These are phyloP conservation scores for Beauveria medogensis DNA, from an alignment of 2,329 filamentous ascomycete species.

Conservation along the genomic window DNA sequence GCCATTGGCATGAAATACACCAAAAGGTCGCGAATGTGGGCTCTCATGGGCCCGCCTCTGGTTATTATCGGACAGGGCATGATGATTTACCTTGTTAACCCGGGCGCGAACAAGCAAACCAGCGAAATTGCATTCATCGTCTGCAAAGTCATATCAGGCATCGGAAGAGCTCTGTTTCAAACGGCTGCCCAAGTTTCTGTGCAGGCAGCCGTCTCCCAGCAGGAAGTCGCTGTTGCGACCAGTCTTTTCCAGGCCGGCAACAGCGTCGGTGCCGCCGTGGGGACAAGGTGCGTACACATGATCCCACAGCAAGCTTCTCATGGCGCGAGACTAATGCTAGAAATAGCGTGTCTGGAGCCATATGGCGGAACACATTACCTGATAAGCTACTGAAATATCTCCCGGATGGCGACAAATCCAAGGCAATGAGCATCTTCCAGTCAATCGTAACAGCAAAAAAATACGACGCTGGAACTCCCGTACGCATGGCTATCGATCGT, in stretches of 20 bases:
- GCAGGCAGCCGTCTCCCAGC: conserved; percentile 24
- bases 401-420: conserved; percentile 14
- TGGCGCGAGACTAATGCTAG: not conserved
- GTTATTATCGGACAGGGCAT: conserved; percentile 27
- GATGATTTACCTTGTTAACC: conserved; percentile 23
- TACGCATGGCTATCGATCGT: conserved; percentile 14
- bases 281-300: conserved; percentile 19
- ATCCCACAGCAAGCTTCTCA: not conserved
- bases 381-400: conserved; percentile 20
- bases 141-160: conserved; percentile 25
- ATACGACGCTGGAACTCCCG: conserved; percentile 1
- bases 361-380: conserved; percentile 25
- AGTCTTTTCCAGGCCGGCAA: conserved; percentile 28
- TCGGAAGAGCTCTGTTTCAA: conserved; percentile 28
- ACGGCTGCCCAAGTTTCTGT: conserved; percentile 25
- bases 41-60: conserved; percentile 24
- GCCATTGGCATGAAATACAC: conserved; percentile 29
- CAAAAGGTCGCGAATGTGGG: conserved; percentile 26
- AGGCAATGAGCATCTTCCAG: conserved; percentile 16
- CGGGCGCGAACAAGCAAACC: conserved; percentile 17
- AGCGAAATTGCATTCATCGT: conserved; percentile 28
- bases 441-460: conserved; percentile 19
- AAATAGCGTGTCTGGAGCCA: conserved; percentile 26
- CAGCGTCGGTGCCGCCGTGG: conserved; percentile 24
- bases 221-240: conserved; percentile 29